These are phyloP conservation scores for Pythium brassicae DNA, from an alignment of 352 stramenopile species.

Conservation along the genomic window DNA sequence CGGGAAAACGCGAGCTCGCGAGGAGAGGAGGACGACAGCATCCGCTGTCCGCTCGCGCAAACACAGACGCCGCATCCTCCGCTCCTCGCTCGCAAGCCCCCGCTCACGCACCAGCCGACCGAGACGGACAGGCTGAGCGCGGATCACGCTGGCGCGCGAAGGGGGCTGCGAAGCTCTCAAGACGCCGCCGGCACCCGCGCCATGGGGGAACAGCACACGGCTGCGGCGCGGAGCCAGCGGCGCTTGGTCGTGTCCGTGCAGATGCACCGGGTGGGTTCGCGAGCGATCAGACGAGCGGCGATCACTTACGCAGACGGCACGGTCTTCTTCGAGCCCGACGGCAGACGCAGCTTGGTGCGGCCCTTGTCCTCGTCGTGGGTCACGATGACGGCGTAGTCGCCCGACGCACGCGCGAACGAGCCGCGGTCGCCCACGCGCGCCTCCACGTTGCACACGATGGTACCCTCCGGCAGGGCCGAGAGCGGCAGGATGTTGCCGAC, in stretches of 20 bases:
- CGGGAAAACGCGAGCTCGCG: slow-evolving; percentile 31
- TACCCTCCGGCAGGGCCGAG: slow-evolving; percentile 95
- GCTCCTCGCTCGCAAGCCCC: slow-evolving; percentile 5
- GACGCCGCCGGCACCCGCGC: neutral
- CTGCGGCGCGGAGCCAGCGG: neutral
- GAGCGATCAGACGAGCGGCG: slow-evolving; percentile 16
- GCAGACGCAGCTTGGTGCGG: slow-evolving; percentile 94
- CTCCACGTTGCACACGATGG: slow-evolving; percentile 99
- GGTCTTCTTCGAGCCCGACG: slow-evolving; percentile 97
- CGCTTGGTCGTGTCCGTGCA: slow-evolving; percentile 9
- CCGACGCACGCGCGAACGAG: slow-evolving; percentile 94
- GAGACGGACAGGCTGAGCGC: slow-evolving; percentile 5
- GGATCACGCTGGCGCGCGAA: neutral
- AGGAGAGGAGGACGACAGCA: too few species aligned
- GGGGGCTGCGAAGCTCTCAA: slow-evolving; percentile 14
- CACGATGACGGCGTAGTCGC: slow-evolving; percentile 98
- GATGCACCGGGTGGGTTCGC: neutral
- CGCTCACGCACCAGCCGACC: neutral
- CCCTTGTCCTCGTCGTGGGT: slow-evolving; percentile 98
- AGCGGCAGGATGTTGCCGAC: slow-evolving; percentile 98
- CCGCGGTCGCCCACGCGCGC: slow-evolving; percentile 94
- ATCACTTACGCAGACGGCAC: slow-evolving; percentile 88
- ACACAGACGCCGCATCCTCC: slow-evolving; percentile 1
- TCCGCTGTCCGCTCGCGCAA: neutral
- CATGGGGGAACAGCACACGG: neutral